Base-by-base conservation (phyloP, 2,329 filamentous ascomycete genomes). In the Colletotrichum sp. region DNA sequence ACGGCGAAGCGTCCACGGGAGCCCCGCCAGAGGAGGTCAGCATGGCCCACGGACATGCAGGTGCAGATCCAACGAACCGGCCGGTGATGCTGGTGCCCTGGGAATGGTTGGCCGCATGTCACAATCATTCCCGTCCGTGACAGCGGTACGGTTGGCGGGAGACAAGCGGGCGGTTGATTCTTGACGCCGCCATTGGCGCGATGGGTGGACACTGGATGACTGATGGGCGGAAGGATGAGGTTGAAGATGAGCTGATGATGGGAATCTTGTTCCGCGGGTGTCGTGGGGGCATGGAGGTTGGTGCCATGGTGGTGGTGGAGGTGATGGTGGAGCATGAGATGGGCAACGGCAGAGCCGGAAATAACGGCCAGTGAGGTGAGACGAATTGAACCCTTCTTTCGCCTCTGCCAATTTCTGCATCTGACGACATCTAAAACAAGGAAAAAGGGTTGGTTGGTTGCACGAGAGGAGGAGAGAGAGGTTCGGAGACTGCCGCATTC, bases 101-200 rank as follows among this genome's bases (percentile, higher is more conserved):
- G 38, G 15, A 30, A n/a, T 30, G 65, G 55, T 73, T 36, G 70
- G 70, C 71, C 66, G 71, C 71, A 74, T 38, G 61, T 71, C 60
- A 61, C 1, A 61, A 32, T 18, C 34, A 61, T 30, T 74, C 71
- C 71, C 60, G 67, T 66, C 67, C 34, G 48, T 71, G 60, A 71
- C 60, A 60, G 48, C 67, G 60, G 34, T 70, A 67, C 38, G 38
- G 38, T 43, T n/a, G 52, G 55, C 36, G 24, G 65, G 70, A 34
- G 52, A 16, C 9, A 34, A n/a, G 38, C 5, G 56, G 62, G 62
- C n/a, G n/a, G 38, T 10, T 34, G 34, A n/a, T 18, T 48, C 38
- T 48, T 48, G 38, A 48, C 38, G 38, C 38, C 18, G 38, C 38
- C 38, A 26, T 56, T 56, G 52, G 52, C 52, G 21, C 38, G 38